Evolutionary conservation across 257 asterid species (phyloP).

Genomic region (Salvia rosmarinus): DNA sequence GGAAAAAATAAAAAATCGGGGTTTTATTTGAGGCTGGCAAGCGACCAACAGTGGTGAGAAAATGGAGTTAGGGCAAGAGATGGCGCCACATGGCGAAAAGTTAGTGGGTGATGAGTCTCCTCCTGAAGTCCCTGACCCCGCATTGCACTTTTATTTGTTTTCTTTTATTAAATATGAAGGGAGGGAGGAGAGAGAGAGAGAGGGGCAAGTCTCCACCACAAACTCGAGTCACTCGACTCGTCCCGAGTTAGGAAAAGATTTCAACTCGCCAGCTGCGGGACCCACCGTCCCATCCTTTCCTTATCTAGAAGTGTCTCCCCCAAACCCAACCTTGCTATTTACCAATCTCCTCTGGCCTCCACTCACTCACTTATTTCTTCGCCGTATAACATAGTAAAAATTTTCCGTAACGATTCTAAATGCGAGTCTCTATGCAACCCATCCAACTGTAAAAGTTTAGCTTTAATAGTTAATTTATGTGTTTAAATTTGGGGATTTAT

Average conservation of each 20-base stretch:
- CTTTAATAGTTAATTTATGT: no score
- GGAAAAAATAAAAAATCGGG: conserved; percentile 31
- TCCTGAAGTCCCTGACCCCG: conserved; percentile 44
- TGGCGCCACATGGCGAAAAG: conserved; percentile 50
- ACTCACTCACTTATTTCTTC: no score
- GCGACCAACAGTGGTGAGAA: conserved; percentile 31
- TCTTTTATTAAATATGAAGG: conserved; percentile 21
- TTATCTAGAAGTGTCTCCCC: conserved; percentile 14
- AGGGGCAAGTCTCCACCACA: conserved; percentile 47
- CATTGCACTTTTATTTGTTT: conserved; percentile 61
- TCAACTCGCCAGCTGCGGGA: conserved; percentile 23
- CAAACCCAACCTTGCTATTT: no score
- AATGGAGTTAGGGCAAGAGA: conserved; percentile 35
- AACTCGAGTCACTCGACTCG: conserved; percentile 37
- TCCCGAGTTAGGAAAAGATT: conserved; percentile 25
- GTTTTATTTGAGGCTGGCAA: conserved; percentile 67
- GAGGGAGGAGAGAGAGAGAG: no score
- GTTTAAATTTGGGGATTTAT: no score
- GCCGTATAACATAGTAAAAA: no score
- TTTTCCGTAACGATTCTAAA: no score
- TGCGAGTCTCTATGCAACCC: no score
- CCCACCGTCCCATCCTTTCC: neutral
- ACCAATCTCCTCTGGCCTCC: no score
- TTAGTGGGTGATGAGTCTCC: conserved; percentile 45
- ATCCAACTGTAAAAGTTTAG: no score